These are phyloP conservation scores for Omphalotus olearius DNA, from an alignment of 1,284 basidiomycete species.

Conservation along the genomic window DNA sequence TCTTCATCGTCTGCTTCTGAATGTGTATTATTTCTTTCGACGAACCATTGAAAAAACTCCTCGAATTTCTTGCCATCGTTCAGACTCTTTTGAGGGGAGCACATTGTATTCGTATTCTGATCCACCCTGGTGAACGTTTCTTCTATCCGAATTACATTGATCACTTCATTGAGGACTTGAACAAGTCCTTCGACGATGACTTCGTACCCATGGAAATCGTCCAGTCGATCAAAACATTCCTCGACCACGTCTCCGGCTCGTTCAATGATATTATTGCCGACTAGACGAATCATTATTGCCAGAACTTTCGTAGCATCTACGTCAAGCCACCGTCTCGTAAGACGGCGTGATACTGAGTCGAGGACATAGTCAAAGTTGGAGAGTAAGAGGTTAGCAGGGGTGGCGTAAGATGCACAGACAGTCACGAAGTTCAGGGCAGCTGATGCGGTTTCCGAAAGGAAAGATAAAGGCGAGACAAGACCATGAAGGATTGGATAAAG, in stretches of 20 bases:
- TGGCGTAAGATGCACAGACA: slow-evolving; percentile 73
- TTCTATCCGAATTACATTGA: slow-evolving; percentile 64
- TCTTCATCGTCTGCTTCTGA: slow-evolving; percentile 36
- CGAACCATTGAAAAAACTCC: slow-evolving; percentile 63
- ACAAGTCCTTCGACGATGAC: slow-evolving; percentile 81
- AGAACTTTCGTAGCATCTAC: slow-evolving; percentile 79
- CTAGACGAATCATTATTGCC: slow-evolving; percentile 76
- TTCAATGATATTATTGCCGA: slow-evolving; percentile 81
- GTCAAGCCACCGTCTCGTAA: slow-evolving; percentile 76
- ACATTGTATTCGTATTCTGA: not conserved
- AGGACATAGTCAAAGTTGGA: slow-evolving; percentile 94
- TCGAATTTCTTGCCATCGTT: slow-evolving; percentile 31
- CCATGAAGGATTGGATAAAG: slow-evolving; percentile 85
- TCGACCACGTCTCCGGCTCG: slow-evolving; percentile 89
- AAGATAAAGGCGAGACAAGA: slow-evolving; percentile 63
- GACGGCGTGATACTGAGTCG: slow-evolving; percentile 78
- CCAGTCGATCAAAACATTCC: slow-evolving; percentile 90
- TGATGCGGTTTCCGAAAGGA: slow-evolving; percentile 69
- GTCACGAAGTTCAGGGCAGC: slow-evolving; percentile 70
- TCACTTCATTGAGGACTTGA: slow-evolving; percentile 79
- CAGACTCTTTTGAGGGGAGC: slow-evolving; percentile 10
- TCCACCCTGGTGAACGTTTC: slow-evolving; percentile 26
- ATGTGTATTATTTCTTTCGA: slow-evolving; percentile 39
- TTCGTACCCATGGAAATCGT: slow-evolving; percentile 90
- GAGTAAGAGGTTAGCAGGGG: slow-evolving; percentile 78